These are phyloP conservation scores for Dictyostelium citrinum DNA, from an alignment of 78 protist genomes.

Conservation along the genomic window DNA sequence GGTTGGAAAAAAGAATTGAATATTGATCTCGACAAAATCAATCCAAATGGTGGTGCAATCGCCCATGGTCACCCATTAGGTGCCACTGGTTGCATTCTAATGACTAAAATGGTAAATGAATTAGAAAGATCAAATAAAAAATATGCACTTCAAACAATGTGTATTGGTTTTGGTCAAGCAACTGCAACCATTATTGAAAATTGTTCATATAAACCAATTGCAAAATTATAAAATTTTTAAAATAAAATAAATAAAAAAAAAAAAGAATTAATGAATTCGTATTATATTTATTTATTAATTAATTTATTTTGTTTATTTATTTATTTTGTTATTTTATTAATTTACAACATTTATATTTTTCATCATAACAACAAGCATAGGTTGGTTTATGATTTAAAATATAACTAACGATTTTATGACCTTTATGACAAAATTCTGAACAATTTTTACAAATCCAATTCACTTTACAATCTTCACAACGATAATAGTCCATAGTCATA, in stretches of 20 bases:
- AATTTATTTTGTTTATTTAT: neutral
- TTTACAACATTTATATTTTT: conserved; percentile 38
- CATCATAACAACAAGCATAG: conserved; percentile 57
- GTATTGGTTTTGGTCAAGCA: conserved; percentile 90
- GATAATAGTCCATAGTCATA: conserved; percentile 40
- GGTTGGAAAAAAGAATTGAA: conserved; percentile 87
- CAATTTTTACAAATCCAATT: conserved; percentile 70
- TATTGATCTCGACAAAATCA: conserved; percentile 84
- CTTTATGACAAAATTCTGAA: conserved; percentile 55
- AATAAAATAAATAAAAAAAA: neutral
- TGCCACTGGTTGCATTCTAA: conserved; percentile 87
- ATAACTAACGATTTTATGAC: conserved; percentile 5
- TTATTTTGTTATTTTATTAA: neutral
- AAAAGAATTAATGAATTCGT: neutral
- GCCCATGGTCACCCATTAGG: conserved; percentile 99
- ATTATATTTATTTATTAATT: neutral
- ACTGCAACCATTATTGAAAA: conserved; percentile 88
- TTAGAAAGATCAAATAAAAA: conserved; percentile 79
- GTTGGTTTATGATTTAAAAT: conserved; percentile 37
- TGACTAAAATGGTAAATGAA: conserved; percentile 87
- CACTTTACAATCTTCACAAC: conserved; percentile 29
- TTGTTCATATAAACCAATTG: conserved; percentile 31
- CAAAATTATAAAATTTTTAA: conserved; percentile 1
- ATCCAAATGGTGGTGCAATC: conserved; percentile 98
- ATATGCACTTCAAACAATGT: conserved; percentile 89